phyloP scores from a whole-genome alignment of 805 yeast species.

The Wickerhamomyces mucosus region DNA sequence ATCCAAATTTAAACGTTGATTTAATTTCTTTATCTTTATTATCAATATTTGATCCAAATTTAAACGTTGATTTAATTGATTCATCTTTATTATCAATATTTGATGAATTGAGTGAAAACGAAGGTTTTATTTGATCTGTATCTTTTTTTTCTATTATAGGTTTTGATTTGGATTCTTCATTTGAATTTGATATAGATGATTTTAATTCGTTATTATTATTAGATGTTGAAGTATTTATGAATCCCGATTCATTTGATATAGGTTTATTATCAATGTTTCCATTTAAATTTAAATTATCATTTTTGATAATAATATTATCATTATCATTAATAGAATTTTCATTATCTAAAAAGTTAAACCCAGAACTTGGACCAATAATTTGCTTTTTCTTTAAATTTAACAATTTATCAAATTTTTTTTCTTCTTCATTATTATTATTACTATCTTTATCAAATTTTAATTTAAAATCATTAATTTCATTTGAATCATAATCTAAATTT shows the following conservation, averaged over 20 bases:
- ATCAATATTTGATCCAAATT: slow-evolving; percentile 1
- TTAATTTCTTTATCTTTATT: background rate
- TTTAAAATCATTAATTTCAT: background rate
- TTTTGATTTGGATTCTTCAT: background rate
- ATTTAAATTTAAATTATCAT: too few species aligned
- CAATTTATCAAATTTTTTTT: background rate
- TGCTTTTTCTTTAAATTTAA: slow-evolving; percentile 2
- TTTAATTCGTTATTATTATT: background rate
- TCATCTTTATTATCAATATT: background rate
- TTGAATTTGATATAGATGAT: background rate
- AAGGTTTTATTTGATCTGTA: background rate
- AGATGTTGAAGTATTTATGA: background rate
- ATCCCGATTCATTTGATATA: background rate
- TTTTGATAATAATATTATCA: too few species aligned
- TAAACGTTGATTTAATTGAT: background rate
- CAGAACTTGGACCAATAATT: slow-evolving; percentile 20
- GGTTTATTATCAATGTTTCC: background rate
- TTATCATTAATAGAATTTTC: slow-evolving; percentile 3
- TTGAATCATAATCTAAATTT: background rate
- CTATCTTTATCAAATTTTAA: background rate
- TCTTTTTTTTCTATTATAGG: background rate
- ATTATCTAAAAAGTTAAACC: slow-evolving; percentile 18
- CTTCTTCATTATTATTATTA: background rate
- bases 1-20: slow-evolving; percentile 1
- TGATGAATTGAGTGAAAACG: background rate